Conservation (phyloP, 2,329 filamentous ascomycete species). For the Pseudogymnoascus sp. region DNA sequence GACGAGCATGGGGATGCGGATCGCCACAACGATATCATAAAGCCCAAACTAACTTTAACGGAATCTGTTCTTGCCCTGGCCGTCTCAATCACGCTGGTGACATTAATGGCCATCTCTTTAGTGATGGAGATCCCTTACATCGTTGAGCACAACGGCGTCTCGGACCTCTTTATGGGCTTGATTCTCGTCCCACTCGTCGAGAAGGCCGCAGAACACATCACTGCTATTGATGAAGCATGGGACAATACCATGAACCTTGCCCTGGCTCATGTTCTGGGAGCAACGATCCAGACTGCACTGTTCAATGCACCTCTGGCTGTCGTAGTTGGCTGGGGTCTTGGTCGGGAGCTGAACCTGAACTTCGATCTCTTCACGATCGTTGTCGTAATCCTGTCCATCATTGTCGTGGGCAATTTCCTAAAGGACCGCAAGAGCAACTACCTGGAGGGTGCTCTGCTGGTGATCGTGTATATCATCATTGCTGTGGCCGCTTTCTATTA, state of each 20-base stretch:
- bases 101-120: conserved; percentile 64
- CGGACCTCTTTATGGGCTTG: conserved; percentile 56
- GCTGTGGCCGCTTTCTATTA: conserved; percentile 51
- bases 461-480: conserved; percentile 56
- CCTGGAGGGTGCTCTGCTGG: conserved; percentile 73
- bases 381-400: conserved; percentile 71
- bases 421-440: conserved; percentile 86
- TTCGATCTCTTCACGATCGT: conserved; percentile 84
- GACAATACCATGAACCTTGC: conserved; percentile 80
- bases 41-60: conserved; percentile 64
- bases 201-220: conserved; percentile 79
- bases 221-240: conserved; percentile 76
- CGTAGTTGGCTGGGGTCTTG: conserved; percentile 72
- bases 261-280: conserved; percentile 74
- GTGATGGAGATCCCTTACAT: conserved; percentile 63
- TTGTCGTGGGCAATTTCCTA: conserved; percentile 81
- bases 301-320: conserved; percentile 80
- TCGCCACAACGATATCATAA: conserved; percentile 47
- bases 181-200: conserved; percentile 77
- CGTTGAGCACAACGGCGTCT: conserved; percentile 41
- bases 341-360: conserved; percentile 64
- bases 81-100: conserved; percentile 59
- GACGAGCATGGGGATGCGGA: conserved; percentile 64
- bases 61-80: conserved; percentile 60
- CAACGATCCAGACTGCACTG: conserved; percentile 81